Evolutionary conservation across 371 early-diverging fungal species (phyloP), one percentile per base, ranked within the genome.

Genomic region (Mortierella sp.): DNA sequence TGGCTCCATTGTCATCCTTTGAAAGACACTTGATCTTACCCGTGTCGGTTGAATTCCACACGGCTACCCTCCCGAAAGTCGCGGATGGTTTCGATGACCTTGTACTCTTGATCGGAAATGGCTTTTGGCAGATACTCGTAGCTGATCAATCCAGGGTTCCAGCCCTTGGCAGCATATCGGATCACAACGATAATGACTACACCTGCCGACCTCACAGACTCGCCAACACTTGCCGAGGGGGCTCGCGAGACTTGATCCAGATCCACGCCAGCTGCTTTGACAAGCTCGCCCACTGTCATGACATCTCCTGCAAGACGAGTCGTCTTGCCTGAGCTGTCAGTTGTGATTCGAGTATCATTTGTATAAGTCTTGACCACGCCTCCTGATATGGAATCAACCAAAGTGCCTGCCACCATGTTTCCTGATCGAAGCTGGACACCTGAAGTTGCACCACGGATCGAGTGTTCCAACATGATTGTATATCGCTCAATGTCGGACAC

Each of bases 401-500:
- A 29, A 7, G 65, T 6, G 4, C 77, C 77, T 2, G 55, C 61
- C 5, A 55, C 70, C 73, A 83, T 73, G 25, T 73, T 51, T 34
- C 82, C 80, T 37, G 79, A 81, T 28, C 83, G 78, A 21, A 78
- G 52, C 45, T 80, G 69, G 8, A 81, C 27, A 2, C 67, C 70
- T 4, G 80, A 78, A 1, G 64, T 52, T 43, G 74, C 57, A 9
- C 81, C 80, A 16, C 83, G 79, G 27, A 87, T 79, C 25, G 83
- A 79, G 64, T 87, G 88, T 43, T 87, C 87, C 37, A 87, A 57
- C 78, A 77, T 79, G n/a, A 87, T 25, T 7, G 79, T 76, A 24
- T 71, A 77, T 19, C 67, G 49, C 45, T 80, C 79, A 54, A 78
- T 70, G 44, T 79, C 80, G 3, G 72, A 73, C 4, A 81, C 78